phyloP scores from a whole-genome alignment of 2,329 filamentous ascomycete genomes.

The Botrytis pseudocinerea region DNA sequence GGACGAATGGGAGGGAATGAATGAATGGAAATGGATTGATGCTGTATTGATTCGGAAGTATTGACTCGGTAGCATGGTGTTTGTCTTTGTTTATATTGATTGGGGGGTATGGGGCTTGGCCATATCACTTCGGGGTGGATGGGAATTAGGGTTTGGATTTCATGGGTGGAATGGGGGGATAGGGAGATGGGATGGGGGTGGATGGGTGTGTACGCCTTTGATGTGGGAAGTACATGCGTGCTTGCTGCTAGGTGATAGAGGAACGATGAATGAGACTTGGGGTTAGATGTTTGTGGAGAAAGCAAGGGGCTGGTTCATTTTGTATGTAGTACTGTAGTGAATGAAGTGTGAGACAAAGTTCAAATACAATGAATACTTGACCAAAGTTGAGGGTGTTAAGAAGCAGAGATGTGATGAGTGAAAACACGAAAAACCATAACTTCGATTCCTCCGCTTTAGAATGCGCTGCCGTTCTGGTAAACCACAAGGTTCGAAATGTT shows the following conservation, averaged over 20 bases:
- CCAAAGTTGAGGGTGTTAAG: background rate
- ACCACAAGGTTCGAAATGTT: background rate
- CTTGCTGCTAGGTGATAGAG: background rate
- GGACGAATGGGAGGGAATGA: slow-evolving; percentile 1
- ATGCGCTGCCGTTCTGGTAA: no score
- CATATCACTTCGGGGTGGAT: background rate
- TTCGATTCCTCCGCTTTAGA: no score
- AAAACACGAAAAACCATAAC: background rate
- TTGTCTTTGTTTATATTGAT: slow-evolving; percentile 10
- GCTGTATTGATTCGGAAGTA: slow-evolving; percentile 11
- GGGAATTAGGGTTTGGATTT: slow-evolving; percentile 4
- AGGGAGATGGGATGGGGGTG: background rate
- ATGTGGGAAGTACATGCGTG: background rate
- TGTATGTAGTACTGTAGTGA: background rate
- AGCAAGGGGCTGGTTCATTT: background rate
- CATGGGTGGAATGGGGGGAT: background rate
- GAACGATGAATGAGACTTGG: background rate
- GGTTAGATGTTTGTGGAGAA: background rate
- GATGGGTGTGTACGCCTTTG: background rate
- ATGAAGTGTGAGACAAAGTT: background rate
- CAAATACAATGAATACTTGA: background rate
- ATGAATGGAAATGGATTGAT: slow-evolving; percentile 6
- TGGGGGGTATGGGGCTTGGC: background rate
- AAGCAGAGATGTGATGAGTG: background rate
- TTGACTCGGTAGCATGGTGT: slow-evolving; percentile 13